Percentiles rank a stretch among this genome's conserved stretches.
phyloP scores from a whole-genome alignment of 2,329 filamentous ascomycete genomes.

The Alternaria sp. region DNA sequence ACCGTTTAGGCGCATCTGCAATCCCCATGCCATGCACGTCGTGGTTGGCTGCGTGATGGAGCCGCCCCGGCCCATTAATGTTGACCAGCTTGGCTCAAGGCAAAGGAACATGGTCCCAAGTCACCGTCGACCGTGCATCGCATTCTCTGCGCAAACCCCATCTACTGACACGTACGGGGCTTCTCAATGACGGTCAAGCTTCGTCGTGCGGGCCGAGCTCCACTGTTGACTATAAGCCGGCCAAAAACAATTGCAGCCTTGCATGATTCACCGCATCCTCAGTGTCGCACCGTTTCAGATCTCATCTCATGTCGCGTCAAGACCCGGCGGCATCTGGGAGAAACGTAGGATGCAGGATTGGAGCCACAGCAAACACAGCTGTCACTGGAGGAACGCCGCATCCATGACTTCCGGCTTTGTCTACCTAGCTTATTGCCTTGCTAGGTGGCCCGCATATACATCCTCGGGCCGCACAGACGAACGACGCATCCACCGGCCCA shows the following conservation, averaged over 20 bases:
- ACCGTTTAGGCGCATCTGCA: slow-evolving; percentile 12
- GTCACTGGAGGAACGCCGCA: slow-evolving; percentile 25
- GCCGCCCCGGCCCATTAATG: slow-evolving; percentile 26
- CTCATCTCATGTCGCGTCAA: slow-evolving; percentile 2
- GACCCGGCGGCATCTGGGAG: neutral
- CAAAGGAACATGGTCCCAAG: slow-evolving; percentile 10
- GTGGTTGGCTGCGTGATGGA: slow-evolving; percentile 33
- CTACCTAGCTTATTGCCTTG: slow-evolving; percentile 15
- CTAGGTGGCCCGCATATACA: slow-evolving; percentile 10
- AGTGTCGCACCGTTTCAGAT: slow-evolving; percentile 30
- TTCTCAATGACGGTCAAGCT: slow-evolving; percentile 21
- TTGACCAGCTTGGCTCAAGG: slow-evolving; percentile 10
- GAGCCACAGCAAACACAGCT: slow-evolving; percentile 12
- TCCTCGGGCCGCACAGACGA: slow-evolving; percentile 19
- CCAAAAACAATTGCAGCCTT: slow-evolving; percentile 28
- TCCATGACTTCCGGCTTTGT: slow-evolving; percentile 20
- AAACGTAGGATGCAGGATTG: neutral
- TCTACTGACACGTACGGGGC: slow-evolving; percentile 29
- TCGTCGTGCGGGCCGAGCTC: slow-evolving; percentile 37
- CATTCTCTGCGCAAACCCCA: slow-evolving; percentile 38
- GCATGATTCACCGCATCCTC: slow-evolving; percentile 15
- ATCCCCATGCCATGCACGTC: slow-evolving; percentile 9
- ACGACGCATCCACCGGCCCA: slow-evolving; percentile 6
- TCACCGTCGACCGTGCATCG: slow-evolving; percentile 30
- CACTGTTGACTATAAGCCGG: slow-evolving; percentile 28